Base-by-base conservation (phyloP, 768 basidiomycete genomes). In the Cyathus striatus region DNA sequence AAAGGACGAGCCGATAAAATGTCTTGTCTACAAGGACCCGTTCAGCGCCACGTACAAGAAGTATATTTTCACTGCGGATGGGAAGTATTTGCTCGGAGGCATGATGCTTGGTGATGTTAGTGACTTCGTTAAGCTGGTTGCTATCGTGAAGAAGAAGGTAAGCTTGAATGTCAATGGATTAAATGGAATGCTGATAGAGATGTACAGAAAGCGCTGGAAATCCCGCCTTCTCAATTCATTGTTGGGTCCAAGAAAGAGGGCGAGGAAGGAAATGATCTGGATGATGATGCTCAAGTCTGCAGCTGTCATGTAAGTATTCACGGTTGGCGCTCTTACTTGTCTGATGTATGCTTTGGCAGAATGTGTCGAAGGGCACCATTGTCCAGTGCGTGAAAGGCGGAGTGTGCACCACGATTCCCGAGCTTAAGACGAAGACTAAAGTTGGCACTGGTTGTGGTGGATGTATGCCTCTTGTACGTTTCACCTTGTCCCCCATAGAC, bases 91-190 rank as follows among this genome's bases (percentile, higher is more conserved):
- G 10, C 61, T 89, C 3, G 86, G 86, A 10, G 86, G 86, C 3
- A 84, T 86, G 75, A 83, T 87, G 83, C 75, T 89, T n/a, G 86
- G 85, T 2, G 82, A 85, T 52, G 76, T 76, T 7, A 69, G 66
- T 26, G 80, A 83, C 54, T 86, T 79, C 52, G 73, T 79, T 44
- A 85, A 86, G 59, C 68, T 87, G 12, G 70, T 86, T n/a, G 66
- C 78, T 10, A 65, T 86, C 23, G 78, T 83, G 22, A 83, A 81
- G 64, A 85, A 85, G 67, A 78, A 78, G 65, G 81, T 72, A 43
- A 16, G 10, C 27, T 16, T 30, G 27, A 16, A 16, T 30, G 10
- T 16, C 16, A 16, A 30, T 30, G 27, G 27, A 16, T 30, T 2
- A 30, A 10, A 30, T 30, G 27, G 16, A 16, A 10, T 30, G n/a